These are phyloP conservation scores for Candida sp. DNA, from an alignment of 1,139 yeast genomes.

Conservation along the genomic window DNA sequence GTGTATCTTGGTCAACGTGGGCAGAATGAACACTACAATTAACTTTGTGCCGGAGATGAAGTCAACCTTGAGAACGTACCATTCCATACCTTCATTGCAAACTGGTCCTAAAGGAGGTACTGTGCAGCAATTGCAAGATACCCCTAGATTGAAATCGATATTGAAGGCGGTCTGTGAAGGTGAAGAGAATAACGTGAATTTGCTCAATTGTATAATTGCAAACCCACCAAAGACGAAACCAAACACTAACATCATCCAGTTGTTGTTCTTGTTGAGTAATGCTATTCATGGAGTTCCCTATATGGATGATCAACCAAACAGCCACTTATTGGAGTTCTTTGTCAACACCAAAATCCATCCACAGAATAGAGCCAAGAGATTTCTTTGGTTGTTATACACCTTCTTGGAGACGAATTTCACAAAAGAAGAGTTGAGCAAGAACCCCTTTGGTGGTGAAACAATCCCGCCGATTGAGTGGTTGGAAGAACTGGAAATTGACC, in stretches of 20 bases:
- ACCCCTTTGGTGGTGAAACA: constrained; percentile 65
- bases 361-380: constrained; percentile 66
- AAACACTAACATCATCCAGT: constrained; percentile 62
- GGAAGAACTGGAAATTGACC: constrained; percentile 36
- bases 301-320: constrained; percentile 17
- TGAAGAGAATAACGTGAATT: constrained; percentile 43
- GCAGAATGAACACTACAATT: constrained; percentile 93
- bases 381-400: constrained; percentile 85
- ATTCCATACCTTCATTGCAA: constrained; percentile 91
- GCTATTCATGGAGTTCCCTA: constrained; percentile 41
- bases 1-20: constrained; percentile 87
- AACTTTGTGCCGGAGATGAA: constrained; percentile 98
- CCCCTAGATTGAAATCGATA: constrained; percentile 90
- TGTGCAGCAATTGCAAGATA: constrained; percentile 87
- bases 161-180: constrained; percentile 76
- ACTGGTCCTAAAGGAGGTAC: constrained; percentile 56
- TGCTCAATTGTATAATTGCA: constrained; percentile 48
- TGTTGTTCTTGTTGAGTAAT: constrained; percentile 76
- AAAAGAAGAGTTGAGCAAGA: constrained; percentile 52
- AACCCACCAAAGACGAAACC: constrained; percentile 45
- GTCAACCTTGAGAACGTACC: constrained; percentile 89
- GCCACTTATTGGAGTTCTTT: constrained; percentile 65
- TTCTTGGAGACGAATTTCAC: constrained; percentile 75
- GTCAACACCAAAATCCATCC: constrained; percentile 60
- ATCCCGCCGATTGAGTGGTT: constrained; percentile 55